phyloP scores from a whole-genome alignment of 768 basidiomycete genomes.

The Trametes punicea region DNA sequence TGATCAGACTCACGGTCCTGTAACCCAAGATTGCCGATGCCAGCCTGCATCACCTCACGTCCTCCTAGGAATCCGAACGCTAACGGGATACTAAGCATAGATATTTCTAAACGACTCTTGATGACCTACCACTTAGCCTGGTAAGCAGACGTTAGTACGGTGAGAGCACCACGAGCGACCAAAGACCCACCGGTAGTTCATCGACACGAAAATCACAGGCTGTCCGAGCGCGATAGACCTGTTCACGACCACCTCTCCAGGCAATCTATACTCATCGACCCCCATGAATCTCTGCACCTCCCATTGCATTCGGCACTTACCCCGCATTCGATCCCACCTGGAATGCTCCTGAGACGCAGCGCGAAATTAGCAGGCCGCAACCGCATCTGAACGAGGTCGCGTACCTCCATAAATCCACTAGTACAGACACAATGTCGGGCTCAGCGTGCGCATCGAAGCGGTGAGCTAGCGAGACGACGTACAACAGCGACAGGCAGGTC shows the following conservation, averaged over 20 bases:
- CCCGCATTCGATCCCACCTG: slow-evolving; percentile 7
- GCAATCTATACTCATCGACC: slow-evolving; percentile 31
- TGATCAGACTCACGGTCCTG: slow-evolving; percentile 28
- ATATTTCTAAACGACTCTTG: no score
- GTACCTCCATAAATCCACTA: slow-evolving; percentile 15
- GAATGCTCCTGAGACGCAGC: background rate
- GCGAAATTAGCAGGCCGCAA: background rate
- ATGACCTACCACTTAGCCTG: slow-evolving; percentile 24
- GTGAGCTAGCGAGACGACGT: background rate
- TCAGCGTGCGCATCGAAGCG: background rate
- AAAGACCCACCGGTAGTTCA: slow-evolving; percentile 42
- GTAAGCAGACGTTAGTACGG: no score
- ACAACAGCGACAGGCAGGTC: slow-evolving; percentile 14
- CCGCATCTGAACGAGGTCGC: no score
- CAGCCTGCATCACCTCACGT: slow-evolving; percentile 20
- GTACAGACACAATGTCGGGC: background rate
- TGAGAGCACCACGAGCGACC: rapidly evolving
- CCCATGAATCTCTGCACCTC: no score
- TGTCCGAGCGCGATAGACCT: slow-evolving; percentile 41
- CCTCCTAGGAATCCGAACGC: slow-evolving; percentile 26
- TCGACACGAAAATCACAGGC: slow-evolving; percentile 49
- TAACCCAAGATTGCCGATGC: slow-evolving; percentile 35
- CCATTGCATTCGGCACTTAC: background rate
- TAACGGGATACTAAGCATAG: background rate
- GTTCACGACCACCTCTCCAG: slow-evolving; percentile 41